phyloP scores from a whole-genome alignment of 768 basidiomycete genomes.

The Podaxis mareebaensis region DNA sequence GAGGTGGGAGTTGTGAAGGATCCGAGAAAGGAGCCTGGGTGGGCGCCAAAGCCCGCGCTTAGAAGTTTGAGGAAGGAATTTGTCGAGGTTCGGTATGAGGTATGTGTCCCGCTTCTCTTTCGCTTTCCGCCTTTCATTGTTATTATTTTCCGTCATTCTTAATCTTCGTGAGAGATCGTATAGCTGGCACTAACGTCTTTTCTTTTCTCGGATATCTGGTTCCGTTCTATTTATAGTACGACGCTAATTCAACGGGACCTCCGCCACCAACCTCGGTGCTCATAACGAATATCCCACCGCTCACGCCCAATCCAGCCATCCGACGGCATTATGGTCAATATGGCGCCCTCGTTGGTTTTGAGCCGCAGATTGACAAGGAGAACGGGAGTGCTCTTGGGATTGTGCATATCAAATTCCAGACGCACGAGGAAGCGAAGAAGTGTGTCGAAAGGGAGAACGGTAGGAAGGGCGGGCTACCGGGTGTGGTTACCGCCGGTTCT shows the following conservation, averaged over 20 bases:
- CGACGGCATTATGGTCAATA: constrained; percentile 62
- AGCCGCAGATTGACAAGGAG: constrained; percentile 74
- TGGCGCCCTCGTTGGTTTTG: constrained; percentile 66
- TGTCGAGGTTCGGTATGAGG: constrained; percentile 55
- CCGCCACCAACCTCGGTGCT: constrained; percentile 78
- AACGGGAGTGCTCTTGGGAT: constrained; percentile 87
- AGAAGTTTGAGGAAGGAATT: constrained; percentile 36
- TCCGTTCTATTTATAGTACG: constrained; percentile 53
- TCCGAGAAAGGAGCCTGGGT: constrained; percentile 50
- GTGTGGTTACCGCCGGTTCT: constrained; percentile 22
- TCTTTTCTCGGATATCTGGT: neutral
- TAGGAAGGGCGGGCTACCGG: constrained; percentile 46
- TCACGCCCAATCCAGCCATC: constrained; percentile 68
- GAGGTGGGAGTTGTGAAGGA: constrained; percentile 45
- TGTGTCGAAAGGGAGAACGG: constrained; percentile 73
- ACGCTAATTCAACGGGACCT: constrained; percentile 66
- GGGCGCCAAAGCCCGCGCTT: constrained; percentile 23
- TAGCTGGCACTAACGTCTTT: constrained; percentile 14
- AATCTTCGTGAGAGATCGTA: constrained; percentile 2
- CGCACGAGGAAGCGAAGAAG: constrained; percentile 65
- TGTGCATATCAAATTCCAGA: constrained; percentile 66
- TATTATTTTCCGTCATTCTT: neutral
- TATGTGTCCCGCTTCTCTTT: constrained; percentile 24
- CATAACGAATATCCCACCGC: constrained; percentile 66
- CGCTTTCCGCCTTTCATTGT: neutral